Evolutionary conservation across 2,329 filamentous ascomycete genomes (phyloP).

Genomic region (Colletotrichum phormii): DNA sequence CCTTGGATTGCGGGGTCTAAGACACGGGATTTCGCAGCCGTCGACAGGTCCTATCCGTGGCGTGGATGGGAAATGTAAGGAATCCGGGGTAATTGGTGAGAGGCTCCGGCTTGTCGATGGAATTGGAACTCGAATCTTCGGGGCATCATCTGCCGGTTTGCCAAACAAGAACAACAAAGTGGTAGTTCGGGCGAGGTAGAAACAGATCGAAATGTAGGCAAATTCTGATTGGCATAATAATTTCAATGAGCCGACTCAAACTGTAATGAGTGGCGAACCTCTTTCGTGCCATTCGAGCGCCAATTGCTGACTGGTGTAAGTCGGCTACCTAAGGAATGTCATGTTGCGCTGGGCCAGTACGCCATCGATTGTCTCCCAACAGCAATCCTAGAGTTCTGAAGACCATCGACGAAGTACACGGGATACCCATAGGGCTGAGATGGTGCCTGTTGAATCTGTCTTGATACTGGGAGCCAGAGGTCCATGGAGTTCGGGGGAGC

Average conservation of each 20-base stretch:
- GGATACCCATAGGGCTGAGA: slow-evolving; percentile 23
- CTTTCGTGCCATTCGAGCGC: neutral
- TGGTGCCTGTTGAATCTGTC: slow-evolving; percentile 6
- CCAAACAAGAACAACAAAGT: neutral
- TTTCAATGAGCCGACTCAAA: neutral
- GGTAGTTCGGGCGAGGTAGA: neutral
- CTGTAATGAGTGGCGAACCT: neutral
- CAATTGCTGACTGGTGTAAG: neutral
- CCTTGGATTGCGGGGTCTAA: slow-evolving; percentile 6
- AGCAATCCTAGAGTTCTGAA: neutral
- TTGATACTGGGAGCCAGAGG: neutral
- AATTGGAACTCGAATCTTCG: neutral
- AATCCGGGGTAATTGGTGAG: neutral
- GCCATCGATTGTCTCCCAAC: neutral
- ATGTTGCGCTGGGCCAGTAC: neutral
- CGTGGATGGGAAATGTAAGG: neutral
- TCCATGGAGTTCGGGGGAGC: neutral
- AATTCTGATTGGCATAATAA: neutral
- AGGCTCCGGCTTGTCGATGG: neutral
- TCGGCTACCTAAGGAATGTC: neutral
- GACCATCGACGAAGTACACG: too few species aligned
- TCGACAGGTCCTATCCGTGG: neutral
- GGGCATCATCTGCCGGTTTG: neutral
- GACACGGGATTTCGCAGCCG: slow-evolving; percentile 1
- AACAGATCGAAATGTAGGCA: neutral